Base-by-base conservation (phyloP, 2,329 filamentous ascomycete species). In the Colletotrichum navitas region DNA sequence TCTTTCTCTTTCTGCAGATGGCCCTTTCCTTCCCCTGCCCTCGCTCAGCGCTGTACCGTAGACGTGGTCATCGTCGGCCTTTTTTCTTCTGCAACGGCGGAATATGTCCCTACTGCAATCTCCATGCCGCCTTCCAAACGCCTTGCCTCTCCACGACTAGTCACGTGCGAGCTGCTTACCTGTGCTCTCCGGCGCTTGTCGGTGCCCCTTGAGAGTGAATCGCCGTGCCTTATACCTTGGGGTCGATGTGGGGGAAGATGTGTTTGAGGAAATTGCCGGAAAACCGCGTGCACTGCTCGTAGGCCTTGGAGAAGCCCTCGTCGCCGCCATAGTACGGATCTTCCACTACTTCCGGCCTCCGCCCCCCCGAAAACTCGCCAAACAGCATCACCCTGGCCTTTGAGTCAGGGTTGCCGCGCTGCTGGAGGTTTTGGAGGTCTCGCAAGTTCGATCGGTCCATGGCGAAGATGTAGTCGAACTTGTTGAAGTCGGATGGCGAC, bases 251-350 rank as follows among this genome's bases (percentile, higher is more conserved):
- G 1, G 83, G 82, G 68, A 90, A 83, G 41, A 90, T 84, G 56
- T 91, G 86, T 77, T 87, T 85, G 74, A 97, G 76, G 77, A 98
- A 94, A 66, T 92, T 94, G 79, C 86, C 87, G 2, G 93, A 91
- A 79, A 97, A 97, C 73, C 92, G 86, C 71, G 86, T 84, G 74
- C 92, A 92, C 85, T 98, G 95, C 82, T 95, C 90, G 81, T 93
- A 98, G n/a, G 94, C 94, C 78, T 87, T 89, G 77, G 92, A 89
- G 79, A 98, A 98, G 2, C 94, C 94, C 75, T 93, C 88, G 5
- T 85, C 83, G 16, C 90, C 94, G n/a, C 94, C 94, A 80, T 98
- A 98, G 83, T 98, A 99, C 18, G 96, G 96, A 80, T 98, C 96
- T 70, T 89, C 85, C 11, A 98, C 91, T 59, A 93, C 88, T 83